Conservation (phyloP, 208 protist species). For the Crithidia mellificae region DNA sequence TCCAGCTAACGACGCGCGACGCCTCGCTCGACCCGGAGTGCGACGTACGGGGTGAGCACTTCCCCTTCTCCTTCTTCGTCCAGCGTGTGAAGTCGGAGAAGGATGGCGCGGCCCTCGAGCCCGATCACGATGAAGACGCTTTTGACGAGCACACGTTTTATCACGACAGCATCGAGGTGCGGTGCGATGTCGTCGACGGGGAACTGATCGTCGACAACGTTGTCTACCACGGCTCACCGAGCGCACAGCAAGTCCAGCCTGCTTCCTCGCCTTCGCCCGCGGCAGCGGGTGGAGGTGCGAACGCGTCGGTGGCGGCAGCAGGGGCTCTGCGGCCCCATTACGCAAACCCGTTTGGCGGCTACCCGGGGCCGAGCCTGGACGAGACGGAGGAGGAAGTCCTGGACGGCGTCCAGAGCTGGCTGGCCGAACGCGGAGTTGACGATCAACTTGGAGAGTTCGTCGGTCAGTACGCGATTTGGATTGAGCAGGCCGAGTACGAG, state of each 20-base stretch:
- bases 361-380: slow-evolving; percentile 72
- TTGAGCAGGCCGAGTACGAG: slow-evolving; percentile 90
- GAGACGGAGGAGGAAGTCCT: slow-evolving; percentile 85
- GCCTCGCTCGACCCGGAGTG: slow-evolving; percentile 86
- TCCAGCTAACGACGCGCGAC: slow-evolving; percentile 80
- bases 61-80: slow-evolving; percentile 86
- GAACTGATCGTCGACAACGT: slow-evolving; percentile 76
- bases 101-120: neutral
- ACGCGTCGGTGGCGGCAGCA: neutral
- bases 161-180: slow-evolving; percentile 72
- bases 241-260: neutral
- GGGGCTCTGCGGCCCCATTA: slow-evolving; percentile 36
- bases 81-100: slow-evolving; percentile 31
- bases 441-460: slow-evolving; percentile 85
- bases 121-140: slow-evolving; percentile 7
- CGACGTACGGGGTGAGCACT: slow-evolving; percentile 84
- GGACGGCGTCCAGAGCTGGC: slow-evolving; percentile 74
- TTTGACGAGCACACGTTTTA: slow-evolving; percentile 52
- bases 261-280: no score
- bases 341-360: slow-evolving; percentile 72
- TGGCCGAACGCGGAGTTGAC: slow-evolving; percentile 80
- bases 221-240: slow-evolving; percentile 56
- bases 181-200: slow-evolving; percentile 79
- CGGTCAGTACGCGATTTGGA: slow-evolving; percentile 76
- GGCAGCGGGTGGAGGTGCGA: no score